phyloP scores from a whole-genome alignment of 139 green algal genomes.

The Coelastrella sp. region DNA sequence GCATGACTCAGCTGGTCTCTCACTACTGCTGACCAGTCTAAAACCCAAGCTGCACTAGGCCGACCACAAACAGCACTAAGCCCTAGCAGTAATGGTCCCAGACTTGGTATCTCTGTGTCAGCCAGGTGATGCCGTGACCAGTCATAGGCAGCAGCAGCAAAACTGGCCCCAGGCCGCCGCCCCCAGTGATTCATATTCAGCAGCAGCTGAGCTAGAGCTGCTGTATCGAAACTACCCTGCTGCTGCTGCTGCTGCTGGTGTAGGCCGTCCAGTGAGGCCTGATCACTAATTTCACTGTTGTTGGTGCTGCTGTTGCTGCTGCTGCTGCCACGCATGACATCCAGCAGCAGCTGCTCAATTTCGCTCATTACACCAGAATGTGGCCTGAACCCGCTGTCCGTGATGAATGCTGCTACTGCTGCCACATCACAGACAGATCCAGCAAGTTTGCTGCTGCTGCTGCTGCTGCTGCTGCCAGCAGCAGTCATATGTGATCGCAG shows the following conservation, averaged over 20 bases:
- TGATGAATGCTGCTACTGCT: slow-evolving; percentile 22
- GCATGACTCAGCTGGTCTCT: neutral
- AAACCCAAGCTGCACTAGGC: neutral
- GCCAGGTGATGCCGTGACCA: slow-evolving; percentile 28
- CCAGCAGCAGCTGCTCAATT: slow-evolving; percentile 11
- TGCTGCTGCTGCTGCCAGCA: neutral
- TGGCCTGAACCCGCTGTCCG: slow-evolving; percentile 36
- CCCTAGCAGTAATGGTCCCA: slow-evolving; percentile 24
- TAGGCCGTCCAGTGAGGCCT: no score
- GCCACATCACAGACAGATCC: neutral
- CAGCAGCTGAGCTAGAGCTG: neutral
- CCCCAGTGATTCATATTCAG: slow-evolving; percentile 17
- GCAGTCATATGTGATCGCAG: neutral
- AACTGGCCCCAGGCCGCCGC: neutral
- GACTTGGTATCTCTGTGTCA: neutral
- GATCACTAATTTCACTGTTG: neutral
- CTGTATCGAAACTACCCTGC: neutral
- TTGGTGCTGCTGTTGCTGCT: neutral
- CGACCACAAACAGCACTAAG: neutral
- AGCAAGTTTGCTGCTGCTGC: neutral
- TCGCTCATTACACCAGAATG: neutral
- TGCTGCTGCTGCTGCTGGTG: slow-evolving; percentile 33
- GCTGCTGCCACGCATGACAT: neutral
- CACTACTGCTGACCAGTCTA: slow-evolving; percentile 31
- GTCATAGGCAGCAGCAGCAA: slow-evolving; percentile 4